These are phyloP conservation scores for Brassica cretica DNA, from an alignment of 345 rosid species.

Conservation along the genomic window DNA sequence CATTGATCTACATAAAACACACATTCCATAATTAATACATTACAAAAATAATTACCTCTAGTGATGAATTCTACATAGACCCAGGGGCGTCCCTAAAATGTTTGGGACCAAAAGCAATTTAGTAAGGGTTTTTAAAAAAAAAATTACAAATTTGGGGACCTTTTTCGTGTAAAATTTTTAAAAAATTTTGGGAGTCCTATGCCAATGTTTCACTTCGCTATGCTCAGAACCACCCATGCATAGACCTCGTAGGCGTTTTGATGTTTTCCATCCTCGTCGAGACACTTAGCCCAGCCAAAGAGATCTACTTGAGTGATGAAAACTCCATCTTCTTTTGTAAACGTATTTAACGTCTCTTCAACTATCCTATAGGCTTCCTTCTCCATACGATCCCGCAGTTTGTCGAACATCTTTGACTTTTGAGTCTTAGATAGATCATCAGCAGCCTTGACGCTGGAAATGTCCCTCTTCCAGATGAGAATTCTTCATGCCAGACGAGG, in stretches of 20 bases:
- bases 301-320: background rate
- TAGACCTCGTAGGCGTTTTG: background rate
- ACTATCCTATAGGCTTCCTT: background rate
- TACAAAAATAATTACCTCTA: no score
- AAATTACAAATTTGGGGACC: no score
- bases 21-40: no score
- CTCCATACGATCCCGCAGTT: background rate
- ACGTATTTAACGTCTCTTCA: background rate
- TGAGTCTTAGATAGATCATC: background rate
- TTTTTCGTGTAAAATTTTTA: no score
- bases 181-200: no score
- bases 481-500: background rate
- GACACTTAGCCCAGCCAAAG: background rate
- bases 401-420: background rate
- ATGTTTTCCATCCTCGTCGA: background rate
- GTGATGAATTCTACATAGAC: no score
- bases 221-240: background rate
- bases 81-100: no score
- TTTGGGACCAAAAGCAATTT: no score
- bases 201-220: no score
- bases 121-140: no score
- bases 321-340: background rate
- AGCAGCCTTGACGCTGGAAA: background rate
- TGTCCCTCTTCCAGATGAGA: background rate
- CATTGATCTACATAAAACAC: background rate